Evolutionary conservation across 768 basidiomycete species (phyloP).

Genomic region (Scleroderma bovista): DNA sequence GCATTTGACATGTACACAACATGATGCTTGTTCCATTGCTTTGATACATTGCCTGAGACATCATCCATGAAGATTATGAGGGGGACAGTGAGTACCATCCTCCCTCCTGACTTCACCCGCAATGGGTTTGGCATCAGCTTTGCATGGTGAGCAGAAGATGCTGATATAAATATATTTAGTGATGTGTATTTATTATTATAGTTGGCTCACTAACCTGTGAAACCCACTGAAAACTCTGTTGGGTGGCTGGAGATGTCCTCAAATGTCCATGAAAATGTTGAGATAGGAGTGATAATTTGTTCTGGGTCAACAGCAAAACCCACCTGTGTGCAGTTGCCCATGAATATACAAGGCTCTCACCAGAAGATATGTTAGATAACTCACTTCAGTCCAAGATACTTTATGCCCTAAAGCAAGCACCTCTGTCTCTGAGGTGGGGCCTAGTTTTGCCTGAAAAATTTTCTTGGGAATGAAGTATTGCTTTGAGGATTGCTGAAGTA

Average conservation of each 20-base stretch:
- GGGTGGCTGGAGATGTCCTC: not conserved
- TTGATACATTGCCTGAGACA: conserved; percentile 30
- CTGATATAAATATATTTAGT: not conserved
- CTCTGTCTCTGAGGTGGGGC: not conserved
- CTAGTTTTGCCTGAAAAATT: not conserved
- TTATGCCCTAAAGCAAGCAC: not conserved
- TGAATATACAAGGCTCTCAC: not conserved
- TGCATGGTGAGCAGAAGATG: not conserved
- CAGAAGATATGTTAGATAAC: too few species aligned
- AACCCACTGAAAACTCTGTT: not conserved
- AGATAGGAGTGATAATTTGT: not conserved
- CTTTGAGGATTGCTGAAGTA: conserved; percentile 5
- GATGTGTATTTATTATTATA: too few species aligned
- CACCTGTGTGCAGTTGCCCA: not conserved
- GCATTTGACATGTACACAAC: conserved; percentile 30
- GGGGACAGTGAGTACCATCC: conserved; percentile 16
- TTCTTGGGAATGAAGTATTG: not conserved
- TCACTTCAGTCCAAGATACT: not conserved
- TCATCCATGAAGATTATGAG: conserved; percentile 33
- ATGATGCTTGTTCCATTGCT: conserved; percentile 36
- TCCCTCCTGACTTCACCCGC: conserved; percentile 9
- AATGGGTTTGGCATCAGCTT: conserved; percentile 19
- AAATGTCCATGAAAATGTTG: not conserved
- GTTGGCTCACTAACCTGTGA: conserved; percentile 1
- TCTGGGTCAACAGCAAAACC: conserved; percentile 2